Evolutionary conservation across 2,329 filamentous ascomycete genomes (phyloP), one percentile per base, ranked within the genome.

Genomic region (Fusarium sp.): DNA sequence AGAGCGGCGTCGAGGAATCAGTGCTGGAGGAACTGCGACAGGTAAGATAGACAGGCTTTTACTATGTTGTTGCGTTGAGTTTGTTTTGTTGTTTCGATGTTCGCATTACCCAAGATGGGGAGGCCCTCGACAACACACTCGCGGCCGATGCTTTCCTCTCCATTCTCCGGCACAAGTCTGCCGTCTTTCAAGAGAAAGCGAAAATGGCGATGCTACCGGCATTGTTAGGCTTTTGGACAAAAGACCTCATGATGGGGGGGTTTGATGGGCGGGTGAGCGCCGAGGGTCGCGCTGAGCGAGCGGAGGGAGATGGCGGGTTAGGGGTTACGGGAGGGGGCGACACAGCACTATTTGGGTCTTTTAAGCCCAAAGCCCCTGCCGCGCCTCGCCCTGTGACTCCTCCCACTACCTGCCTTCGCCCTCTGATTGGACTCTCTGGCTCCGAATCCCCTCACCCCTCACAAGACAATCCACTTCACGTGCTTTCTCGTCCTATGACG

Each of bases 1-100:
- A 99, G 85, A 95, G 93, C 78, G 97, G 97, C 79, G 93, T 98
- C 75, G 95, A 97, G 79, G 93, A 96, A 82, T 87, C 90, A 78
- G 96, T 96, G 61, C 86, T 99, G 79, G 91, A 96, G 76, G 94
- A 98, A 83, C 87, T 99, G 87, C 92, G 92, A 84, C 89, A 92
- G 91, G 96, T 98, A 87, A 89, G 94, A 86, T 45, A 60, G 38
- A 17, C 40, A 57, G 37, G 25, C 35, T 66, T 75, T 65, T 33
- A 60, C 61, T 52, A 47, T 60, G 57, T 73, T 56, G 67, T 57
- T 52, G 45, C 40, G 27, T 59, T 59, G 60, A 11, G 43, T 66
- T 52, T 62, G 37, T 32, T 58, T 50, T 35, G 60, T 56, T 45
- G 37, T 62, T 56, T 54, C 38, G 45, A 47, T 61, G 50, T 33